Conservation (phyloP, 768 basidiomycete genomes). For the Pulveroboletus ravenelii region DNA sequence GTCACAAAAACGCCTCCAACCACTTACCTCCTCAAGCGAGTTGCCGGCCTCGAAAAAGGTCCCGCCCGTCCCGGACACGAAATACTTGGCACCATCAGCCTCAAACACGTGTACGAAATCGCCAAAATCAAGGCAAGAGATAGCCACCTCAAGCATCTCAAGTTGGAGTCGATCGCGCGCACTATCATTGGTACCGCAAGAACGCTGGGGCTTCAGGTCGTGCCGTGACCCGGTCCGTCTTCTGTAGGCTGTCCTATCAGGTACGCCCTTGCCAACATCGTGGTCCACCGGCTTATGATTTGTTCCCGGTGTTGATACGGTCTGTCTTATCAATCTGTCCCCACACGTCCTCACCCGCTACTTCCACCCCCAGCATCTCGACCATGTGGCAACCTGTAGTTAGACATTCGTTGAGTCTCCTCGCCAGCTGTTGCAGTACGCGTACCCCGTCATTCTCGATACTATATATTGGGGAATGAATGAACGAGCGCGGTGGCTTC, state of each 20-base stretch:
- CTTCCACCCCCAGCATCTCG: constrained; percentile 9
- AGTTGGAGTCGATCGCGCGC: constrained; percentile 82
- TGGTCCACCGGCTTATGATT: constrained; percentile 21
- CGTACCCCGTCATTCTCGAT: constrained; percentile 24
- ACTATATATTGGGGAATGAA: constrained; percentile 32
- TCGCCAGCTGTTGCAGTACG: constrained; percentile 15
- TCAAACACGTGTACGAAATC: constrained; percentile 99
- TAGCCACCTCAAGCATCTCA: constrained; percentile 81
- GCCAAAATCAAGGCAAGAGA: constrained; percentile 94
- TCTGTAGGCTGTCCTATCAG: constrained; percentile 14
- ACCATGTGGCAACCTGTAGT: constrained; percentile 23
- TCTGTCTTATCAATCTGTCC: constrained; percentile 25
- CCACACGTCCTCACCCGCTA: constrained; percentile 10
- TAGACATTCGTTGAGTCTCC: constrained; percentile 20
- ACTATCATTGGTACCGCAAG: constrained; percentile 86
- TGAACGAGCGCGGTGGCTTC: constrained; percentile 30
- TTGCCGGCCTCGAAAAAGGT: constrained; percentile 87
- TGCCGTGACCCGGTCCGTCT: constrained; percentile 53
- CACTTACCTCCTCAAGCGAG: constrained; percentile 86
- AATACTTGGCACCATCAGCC: constrained; percentile 72
- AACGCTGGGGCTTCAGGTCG: constrained; percentile 85
- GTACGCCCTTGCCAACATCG: constrained; percentile 24
- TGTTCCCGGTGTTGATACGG: constrained; percentile 5
- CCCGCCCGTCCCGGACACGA: constrained; percentile 79
- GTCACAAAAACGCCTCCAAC: constrained; percentile 88